Base-by-base conservation (phyloP, 2,329 filamentous ascomycete species). In the Colletotrichum simmondsii region DNA sequence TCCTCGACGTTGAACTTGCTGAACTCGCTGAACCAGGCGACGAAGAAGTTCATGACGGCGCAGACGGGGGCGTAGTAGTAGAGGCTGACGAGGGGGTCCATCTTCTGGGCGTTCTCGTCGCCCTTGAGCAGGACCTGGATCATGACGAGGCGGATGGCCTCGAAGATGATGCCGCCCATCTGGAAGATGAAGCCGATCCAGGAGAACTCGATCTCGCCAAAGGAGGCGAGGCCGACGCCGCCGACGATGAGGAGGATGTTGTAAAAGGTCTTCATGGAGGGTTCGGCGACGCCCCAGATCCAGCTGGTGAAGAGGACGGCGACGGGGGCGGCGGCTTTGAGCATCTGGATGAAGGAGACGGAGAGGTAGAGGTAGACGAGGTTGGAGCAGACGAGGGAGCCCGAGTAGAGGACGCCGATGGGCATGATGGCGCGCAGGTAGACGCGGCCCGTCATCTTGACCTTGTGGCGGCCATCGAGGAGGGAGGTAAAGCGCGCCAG, bases 41-140 rank as follows among this genome's bases (percentile, higher is more conserved):
- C 90, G 49, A 92, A 77, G 68, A 92, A 86, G 84, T 97, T 97
- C 91, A 95, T 95, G 77, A 92, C 83, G 61, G 94, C 93, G 83
- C 94, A 97, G 61, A 95, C 92, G 5, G 94, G 94, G 0, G 94
- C 95, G 80, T 94, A 97, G 87, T 97, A 97, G 88, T 97, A 97
- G 26, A 97, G 89, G 37, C 93, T 94, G 74, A 97, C 94, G 46
- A 97, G 88, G 46, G 94, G 94, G 79, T 97, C 94, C 94, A 97
- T 97, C 86, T 94, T 94, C 85, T 93, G 82, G 19, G 71, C 71
- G 62, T 63, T 72, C 57, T 95, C 93, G 63, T 93, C 89, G 42
- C 89, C 92, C 79, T 91, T 94, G 64, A 97, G 90, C 77, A 97
- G 87, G 73, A 93, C 91, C 84, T 97, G 93, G 70, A 97, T 94